Evolutionary conservation across 768 basidiomycete genomes (phyloP).

Genomic region (Xerocomus brunneocitrinus): DNA sequence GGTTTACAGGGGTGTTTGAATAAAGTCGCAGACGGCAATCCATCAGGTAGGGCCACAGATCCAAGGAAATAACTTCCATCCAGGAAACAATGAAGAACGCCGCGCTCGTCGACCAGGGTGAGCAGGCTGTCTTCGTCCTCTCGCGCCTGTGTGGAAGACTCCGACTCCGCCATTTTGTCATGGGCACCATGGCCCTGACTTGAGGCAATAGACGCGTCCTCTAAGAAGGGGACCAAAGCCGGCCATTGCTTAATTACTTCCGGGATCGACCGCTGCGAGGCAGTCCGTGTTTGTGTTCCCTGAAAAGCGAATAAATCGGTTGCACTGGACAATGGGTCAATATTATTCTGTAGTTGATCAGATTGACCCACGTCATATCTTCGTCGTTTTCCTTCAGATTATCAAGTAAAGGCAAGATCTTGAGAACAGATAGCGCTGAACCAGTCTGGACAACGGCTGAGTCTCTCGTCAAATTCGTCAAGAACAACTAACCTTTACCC

Average conservation of each 20-base stretch:
- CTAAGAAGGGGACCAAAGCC: constrained; percentile 48
- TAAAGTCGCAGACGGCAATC: constrained; percentile 27
- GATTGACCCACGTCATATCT: constrained; percentile 53
- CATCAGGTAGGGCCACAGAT: constrained; percentile 34
- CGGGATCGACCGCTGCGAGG: constrained; percentile 46
- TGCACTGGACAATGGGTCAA: constrained; percentile 43
- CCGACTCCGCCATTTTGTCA: constrained; percentile 26
- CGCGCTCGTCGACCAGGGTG: constrained; percentile 52
- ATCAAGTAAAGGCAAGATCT: constrained; percentile 67
- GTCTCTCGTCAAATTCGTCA: background rate
- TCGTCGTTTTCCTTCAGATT: constrained; percentile 62
- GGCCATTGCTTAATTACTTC: constrained; percentile 66
- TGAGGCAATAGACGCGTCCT: constrained; percentile 57
- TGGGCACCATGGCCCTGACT: constrained; percentile 30
- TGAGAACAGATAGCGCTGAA: constrained; percentile 67
- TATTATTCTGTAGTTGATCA: constrained; percentile 4
- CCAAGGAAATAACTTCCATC: constrained; percentile 78
- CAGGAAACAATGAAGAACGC: constrained; percentile 60
- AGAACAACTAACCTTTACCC: constrained; percentile 49
- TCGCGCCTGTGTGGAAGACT: constrained; percentile 26
- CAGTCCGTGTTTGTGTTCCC: constrained; percentile 52
- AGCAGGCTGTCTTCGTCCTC: constrained; percentile 64
- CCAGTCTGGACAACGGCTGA: constrained; percentile 52
- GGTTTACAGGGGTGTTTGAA: constrained; percentile 45
- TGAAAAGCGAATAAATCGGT: constrained; percentile 81